Percentiles rank a stretch among this genome's conserved stretches.
These are phyloP conservation scores for Ziziphus jujuba DNA, from an alignment of 306 rosid species.

Conservation along the genomic window DNA sequence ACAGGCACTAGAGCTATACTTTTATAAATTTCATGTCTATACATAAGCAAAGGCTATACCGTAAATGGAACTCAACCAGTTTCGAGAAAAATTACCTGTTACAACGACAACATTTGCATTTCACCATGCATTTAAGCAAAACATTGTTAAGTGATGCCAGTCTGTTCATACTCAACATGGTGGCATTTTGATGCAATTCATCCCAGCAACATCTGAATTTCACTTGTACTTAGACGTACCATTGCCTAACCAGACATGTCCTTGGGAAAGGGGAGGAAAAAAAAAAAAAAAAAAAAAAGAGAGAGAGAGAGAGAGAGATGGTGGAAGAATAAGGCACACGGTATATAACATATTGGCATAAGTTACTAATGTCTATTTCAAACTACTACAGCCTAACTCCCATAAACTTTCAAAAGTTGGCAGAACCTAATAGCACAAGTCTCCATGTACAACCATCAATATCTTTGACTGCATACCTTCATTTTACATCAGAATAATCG, in stretches of 20 bases:
- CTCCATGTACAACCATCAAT: constrained; percentile 49
- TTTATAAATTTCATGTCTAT: neutral
- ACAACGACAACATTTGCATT: constrained; percentile 44
- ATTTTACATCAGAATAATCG: constrained; percentile 61
- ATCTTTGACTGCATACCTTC: constrained; percentile 79
- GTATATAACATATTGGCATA: constrained; percentile 32
- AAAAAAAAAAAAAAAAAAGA: neutral
- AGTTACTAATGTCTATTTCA: constrained; percentile 36
- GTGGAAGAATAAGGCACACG: constrained; percentile 58
- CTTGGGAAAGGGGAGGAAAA: constrained; percentile 43
- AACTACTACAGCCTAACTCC: constrained; percentile 34
- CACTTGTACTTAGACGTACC: no score
- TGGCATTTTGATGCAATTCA: constrained; percentile 58
- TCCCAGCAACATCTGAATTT: constrained; percentile 75
- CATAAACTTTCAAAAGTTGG: constrained; percentile 36
- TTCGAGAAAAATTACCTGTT: constrained; percentile 71
- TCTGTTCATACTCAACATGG: constrained; percentile 58
- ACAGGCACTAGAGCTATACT: neutral
- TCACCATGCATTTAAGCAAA: constrained; percentile 59
- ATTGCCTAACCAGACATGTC: constrained; percentile 66
- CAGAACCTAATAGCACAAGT: constrained; percentile 41
- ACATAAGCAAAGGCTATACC: constrained; percentile 26
- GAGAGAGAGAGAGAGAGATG: neutral
- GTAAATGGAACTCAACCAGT: constrained; percentile 37
- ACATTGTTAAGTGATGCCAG: constrained; percentile 51